phyloP scores from a whole-genome alignment of 2,329 filamentous ascomycete genomes.

The Phialophora chinensis region DNA sequence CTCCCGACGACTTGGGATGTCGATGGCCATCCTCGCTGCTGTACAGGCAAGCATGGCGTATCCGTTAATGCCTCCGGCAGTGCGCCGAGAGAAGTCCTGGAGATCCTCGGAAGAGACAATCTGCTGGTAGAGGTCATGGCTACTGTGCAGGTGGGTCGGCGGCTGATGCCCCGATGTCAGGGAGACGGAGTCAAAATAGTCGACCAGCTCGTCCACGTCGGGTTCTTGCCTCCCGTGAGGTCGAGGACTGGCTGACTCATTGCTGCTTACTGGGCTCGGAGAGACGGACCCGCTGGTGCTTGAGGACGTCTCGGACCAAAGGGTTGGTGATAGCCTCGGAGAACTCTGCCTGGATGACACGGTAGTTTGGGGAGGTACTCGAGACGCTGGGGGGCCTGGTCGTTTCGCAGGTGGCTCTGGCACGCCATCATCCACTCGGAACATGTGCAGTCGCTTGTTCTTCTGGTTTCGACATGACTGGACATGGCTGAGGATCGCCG shows the following conservation, averaged over 20 bases:
- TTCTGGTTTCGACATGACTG: slow-evolving; percentile 27
- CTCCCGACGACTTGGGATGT: slow-evolving; percentile 13
- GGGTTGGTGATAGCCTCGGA: slow-evolving; percentile 1
- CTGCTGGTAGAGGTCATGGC: slow-evolving; percentile 15
- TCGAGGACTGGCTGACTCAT: background rate
- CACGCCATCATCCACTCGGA: slow-evolving; percentile 10
- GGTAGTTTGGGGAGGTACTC: background rate
- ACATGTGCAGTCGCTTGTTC: slow-evolving; percentile 25
- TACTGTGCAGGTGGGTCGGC: background rate
- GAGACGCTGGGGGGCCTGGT: background rate
- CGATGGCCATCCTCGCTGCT: slow-evolving; percentile 15
- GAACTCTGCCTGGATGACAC: slow-evolving; percentile 8
- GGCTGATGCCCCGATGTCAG: background rate
- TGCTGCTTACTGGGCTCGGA: background rate
- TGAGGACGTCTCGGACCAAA: slow-evolving; percentile 3
- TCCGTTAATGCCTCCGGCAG: slow-evolving; percentile 6
- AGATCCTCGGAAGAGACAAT: slow-evolving; percentile 15
- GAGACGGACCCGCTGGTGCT: background rate
- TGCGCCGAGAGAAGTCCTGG: background rate
- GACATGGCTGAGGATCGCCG: slow-evolving; percentile 28
- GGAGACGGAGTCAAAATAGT: slow-evolving; percentile 12
- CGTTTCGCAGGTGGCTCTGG: slow-evolving; percentile 2
- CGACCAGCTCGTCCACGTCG: slow-evolving; percentile 17
- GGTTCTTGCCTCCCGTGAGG: background rate
- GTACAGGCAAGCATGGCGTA: slow-evolving; percentile 18